These are phyloP conservation scores for Dryadomyces quercivorus DNA, from an alignment of 2,329 filamentous ascomycete species.

Conservation along the genomic window DNA sequence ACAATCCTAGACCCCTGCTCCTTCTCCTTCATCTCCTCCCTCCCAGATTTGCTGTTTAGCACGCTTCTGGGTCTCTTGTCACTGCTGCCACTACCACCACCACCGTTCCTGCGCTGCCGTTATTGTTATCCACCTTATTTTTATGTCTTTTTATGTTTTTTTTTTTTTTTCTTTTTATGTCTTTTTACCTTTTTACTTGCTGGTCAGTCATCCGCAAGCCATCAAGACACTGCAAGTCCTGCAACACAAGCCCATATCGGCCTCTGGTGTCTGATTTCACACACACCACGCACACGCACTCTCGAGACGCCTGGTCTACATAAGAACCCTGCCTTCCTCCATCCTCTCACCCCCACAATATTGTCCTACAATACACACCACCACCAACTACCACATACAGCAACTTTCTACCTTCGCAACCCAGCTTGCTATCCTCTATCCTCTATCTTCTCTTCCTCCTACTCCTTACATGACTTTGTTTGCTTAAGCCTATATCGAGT, in stretches of 20 bases:
- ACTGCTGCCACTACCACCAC: neutral
- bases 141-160: no score
- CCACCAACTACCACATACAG: neutral
- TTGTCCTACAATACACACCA: slow-evolving; percentile 2
- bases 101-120: neutral
- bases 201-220: neutral
- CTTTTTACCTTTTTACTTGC: neutral
- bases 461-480: neutral
- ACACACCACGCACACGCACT: neutral
- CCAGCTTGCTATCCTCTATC: no score
- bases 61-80: slow-evolving; percentile 1
- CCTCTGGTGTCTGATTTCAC: slow-evolving; percentile 11
- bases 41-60: slow-evolving; percentile 9
- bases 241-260: neutral
- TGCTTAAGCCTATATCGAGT: neutral
- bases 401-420: slow-evolving; percentile 6
- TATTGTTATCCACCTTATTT: slow-evolving; percentile 5
- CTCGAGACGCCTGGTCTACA: slow-evolving; percentile 16
- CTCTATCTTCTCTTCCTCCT: neutral
- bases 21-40: slow-evolving; percentile 10
- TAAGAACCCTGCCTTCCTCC: slow-evolving; percentile 15
- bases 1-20: slow-evolving; percentile 7
- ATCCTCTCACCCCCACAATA: slow-evolving; percentile 6
- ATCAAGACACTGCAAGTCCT: neutral
- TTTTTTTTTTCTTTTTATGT: neutral